phyloP scores from a whole-genome alignment of 352 stramenopile species.

The Globisporangium emineosum region DNA sequence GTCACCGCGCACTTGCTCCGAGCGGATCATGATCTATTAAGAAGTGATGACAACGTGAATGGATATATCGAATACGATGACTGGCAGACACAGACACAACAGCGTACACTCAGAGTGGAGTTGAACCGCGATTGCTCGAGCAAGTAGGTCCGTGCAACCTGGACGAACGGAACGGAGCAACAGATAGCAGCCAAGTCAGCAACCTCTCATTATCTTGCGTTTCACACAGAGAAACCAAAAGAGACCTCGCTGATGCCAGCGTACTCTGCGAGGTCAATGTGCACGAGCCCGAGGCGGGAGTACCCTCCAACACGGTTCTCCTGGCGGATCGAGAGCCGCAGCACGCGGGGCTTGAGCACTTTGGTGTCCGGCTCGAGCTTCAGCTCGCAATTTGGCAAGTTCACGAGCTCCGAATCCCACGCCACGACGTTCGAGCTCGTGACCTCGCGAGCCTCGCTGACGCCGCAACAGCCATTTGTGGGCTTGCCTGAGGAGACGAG shows the following conservation, averaged over 20 bases:
- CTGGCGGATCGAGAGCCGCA: slow-evolving; percentile 33
- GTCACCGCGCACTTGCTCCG: slow-evolving; percentile 29
- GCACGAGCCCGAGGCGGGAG: slow-evolving; percentile 24
- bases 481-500: neutral
- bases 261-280: slow-evolving; percentile 36
- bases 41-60: neutral
- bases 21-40: slow-evolving; percentile 26
- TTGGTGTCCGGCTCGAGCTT: slow-evolving; percentile 25
- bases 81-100: neutral
- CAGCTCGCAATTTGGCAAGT: slow-evolving; percentile 21
- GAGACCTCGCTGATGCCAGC: slow-evolving; percentile 21
- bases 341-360: slow-evolving; percentile 23
- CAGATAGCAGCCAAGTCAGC: neutral
- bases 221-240: neutral
- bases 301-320: slow-evolving; percentile 12
- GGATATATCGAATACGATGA: neutral
- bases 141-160: slow-evolving; percentile 24
- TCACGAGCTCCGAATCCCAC: slow-evolving; percentile 20
- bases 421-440: slow-evolving; percentile 25
- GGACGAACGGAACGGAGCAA: neutral
- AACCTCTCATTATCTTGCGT: neutral
- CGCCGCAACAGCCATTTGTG: neutral
- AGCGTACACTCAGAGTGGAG: slow-evolving; percentile 30
- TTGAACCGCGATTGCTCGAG: slow-evolving; percentile 38
- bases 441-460: slow-evolving; percentile 22